These are phyloP conservation scores for Neurospora sublineolata DNA, from an alignment of 495 filamentous ascomycete genomes.

Conservation along the genomic window DNA sequence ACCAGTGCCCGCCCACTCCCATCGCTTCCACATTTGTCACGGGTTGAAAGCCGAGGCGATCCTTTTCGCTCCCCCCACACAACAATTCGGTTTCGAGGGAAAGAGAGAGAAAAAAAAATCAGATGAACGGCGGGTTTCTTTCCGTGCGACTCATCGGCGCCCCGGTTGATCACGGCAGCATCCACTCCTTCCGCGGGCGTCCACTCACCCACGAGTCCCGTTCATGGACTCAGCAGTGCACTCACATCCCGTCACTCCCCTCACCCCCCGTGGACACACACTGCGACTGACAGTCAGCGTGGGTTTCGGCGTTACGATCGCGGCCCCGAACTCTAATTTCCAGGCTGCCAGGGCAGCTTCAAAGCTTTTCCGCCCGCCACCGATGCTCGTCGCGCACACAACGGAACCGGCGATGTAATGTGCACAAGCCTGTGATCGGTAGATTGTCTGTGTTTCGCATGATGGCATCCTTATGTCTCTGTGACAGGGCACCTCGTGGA, in stretches of 20 bases:
- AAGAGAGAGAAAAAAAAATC: not conserved
- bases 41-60: not conserved
- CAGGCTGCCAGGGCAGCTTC: not conserved
- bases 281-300: not conserved
- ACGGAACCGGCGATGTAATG: not conserved
- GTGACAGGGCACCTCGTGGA: not conserved
- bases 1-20: not conserved
- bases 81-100: not conserved
- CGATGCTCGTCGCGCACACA: not conserved
- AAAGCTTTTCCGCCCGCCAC: not conserved
- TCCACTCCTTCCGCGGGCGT: not conserved
- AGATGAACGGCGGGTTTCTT: not conserved
- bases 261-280: not conserved
- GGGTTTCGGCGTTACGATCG: not conserved
- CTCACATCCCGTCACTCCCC: not conserved
- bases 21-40: not conserved
- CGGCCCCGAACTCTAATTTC: not conserved
- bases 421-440: not conserved
- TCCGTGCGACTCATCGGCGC: not conserved
- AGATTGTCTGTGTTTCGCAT: not conserved
- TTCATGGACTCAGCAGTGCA: not conserved
- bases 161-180: not conserved
- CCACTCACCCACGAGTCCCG: not conserved
- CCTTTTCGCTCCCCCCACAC: not conserved
- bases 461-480: not conserved